Evolutionary conservation across 306 rosid species (phyloP).

Genomic region (Aeschynomene evenia): DNA sequence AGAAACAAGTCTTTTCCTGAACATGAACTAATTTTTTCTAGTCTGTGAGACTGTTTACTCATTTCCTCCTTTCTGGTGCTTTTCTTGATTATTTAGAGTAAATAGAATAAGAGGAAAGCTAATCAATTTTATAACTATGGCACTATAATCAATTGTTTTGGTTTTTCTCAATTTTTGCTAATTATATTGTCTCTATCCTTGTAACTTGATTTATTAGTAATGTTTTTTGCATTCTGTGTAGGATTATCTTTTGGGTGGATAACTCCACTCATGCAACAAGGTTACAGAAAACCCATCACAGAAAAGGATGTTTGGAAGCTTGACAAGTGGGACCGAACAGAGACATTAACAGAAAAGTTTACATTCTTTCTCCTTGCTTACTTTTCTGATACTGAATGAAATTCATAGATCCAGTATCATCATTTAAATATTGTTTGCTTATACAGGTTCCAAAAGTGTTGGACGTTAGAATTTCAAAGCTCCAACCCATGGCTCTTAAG

Average conservation of each 20-base stretch:
- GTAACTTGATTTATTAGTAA: constrained; percentile 18
- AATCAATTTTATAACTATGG: not conserved
- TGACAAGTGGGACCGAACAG: constrained; percentile 79
- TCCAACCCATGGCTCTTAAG: constrained; percentile 78
- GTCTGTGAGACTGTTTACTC: not conserved
- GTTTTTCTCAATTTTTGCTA: not conserved
- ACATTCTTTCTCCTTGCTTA: constrained; percentile 22
- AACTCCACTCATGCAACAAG: constrained; percentile 80
- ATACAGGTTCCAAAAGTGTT: constrained; percentile 67
- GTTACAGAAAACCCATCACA: constrained; percentile 67
- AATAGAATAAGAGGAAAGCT: not conserved
- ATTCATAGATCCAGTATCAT: constrained; percentile 11
- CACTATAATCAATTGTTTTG: not conserved
- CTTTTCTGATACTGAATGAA: constrained; percentile 17
- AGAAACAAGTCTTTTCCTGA: not conserved
- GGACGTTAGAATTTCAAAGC: constrained; percentile 66
- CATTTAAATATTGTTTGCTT: constrained; percentile 16
- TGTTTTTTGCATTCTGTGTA: constrained; percentile 34
- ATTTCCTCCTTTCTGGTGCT: not conserved
- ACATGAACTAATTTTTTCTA: not conserved
- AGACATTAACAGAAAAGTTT: constrained; percentile 57
- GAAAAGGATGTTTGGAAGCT: constrained; percentile 89
- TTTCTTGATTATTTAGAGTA: constrained; percentile 6
- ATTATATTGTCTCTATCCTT: not conserved
- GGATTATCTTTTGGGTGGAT: constrained; percentile 82